Percentiles rank a stretch among this genome's conserved stretches.
Evolutionary conservation across 169 alveolate genomes (phyloP).

Genomic region (Cryptosporidium ubiquitum): DNA sequence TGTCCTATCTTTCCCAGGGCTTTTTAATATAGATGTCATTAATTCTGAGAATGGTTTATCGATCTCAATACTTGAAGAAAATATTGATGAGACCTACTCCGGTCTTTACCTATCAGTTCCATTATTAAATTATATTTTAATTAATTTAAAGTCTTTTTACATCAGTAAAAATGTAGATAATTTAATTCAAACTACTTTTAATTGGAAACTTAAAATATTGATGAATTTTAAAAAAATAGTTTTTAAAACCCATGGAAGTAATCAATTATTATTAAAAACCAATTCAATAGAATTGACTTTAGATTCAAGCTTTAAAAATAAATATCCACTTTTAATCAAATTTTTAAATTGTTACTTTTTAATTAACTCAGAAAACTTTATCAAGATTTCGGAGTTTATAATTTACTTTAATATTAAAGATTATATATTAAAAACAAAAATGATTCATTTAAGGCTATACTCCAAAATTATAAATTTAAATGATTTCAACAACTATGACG

Average conservation of each 20-base stretch:
- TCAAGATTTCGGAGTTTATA: not conserved
- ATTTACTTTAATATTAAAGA: not conserved
- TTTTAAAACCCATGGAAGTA: not conserved
- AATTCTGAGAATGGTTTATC: not conserved
- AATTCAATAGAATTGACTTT: not conserved
- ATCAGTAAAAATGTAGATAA: not conserved
- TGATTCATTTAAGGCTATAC: not conserved
- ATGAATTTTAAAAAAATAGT: not conserved
- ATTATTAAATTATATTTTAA: not conserved
- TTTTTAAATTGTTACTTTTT: not conserved
- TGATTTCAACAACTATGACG: not conserved
- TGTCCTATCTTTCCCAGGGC: not conserved
- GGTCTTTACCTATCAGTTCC: slow-evolving; percentile 1
- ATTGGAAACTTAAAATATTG: not conserved
- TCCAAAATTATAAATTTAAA: not conserved
- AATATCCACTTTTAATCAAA: not conserved
- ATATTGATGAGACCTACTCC: not conserved
- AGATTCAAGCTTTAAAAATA: not conserved
- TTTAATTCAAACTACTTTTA: not conserved
- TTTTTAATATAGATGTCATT: not conserved
- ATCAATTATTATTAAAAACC: not conserved
- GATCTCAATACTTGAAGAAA: not conserved
- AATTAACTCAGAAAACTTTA: not conserved
- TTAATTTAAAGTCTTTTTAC: not conserved
- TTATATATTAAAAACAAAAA: not conserved